These are phyloP conservation scores for Cladosporium sp. DNA, from an alignment of 2,329 filamentous ascomycete genomes.

Conservation along the genomic window DNA sequence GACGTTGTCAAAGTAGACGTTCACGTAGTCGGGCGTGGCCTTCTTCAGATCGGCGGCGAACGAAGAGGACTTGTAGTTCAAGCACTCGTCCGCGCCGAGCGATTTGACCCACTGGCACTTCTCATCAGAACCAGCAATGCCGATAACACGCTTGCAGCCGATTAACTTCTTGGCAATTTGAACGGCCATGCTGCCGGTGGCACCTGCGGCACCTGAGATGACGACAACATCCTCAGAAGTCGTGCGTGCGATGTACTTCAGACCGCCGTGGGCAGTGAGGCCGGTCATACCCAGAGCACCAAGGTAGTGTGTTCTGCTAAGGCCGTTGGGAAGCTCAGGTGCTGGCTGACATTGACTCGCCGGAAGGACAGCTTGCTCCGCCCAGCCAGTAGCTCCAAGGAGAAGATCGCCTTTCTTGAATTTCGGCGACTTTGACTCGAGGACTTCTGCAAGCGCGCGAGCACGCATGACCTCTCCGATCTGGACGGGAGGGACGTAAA, in stretches of 20 bases:
- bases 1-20: constrained; percentile 75
- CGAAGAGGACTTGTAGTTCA: constrained; percentile 55
- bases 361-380: constrained; percentile 44
- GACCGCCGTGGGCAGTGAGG: constrained; percentile 52
- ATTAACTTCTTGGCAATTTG: constrained; percentile 55
- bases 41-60: constrained; percentile 50
- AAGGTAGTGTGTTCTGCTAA: constrained; percentile 47
- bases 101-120: constrained; percentile 55
- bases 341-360: constrained; percentile 32
- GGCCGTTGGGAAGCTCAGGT: constrained; percentile 32
- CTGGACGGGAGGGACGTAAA: constrained; percentile 49
- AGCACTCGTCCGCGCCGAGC: constrained; percentile 54
- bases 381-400: constrained; percentile 39
- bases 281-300: constrained; percentile 47
- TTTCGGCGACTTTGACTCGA: constrained; percentile 37
- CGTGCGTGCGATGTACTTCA: constrained; percentile 43
- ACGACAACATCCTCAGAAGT: constrained; percentile 48
- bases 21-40: constrained; percentile 50
- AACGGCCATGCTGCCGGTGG: constrained; percentile 51
- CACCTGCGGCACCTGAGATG: constrained; percentile 51
- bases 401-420: constrained; percentile 42
- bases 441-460: constrained; percentile 39
- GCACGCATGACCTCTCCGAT: constrained; percentile 43
- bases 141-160: constrained; percentile 48
- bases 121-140: constrained; percentile 53